Base-by-base conservation (phyloP, 805 yeast genomes). In the Starmerella lactis-condensi region DNA sequence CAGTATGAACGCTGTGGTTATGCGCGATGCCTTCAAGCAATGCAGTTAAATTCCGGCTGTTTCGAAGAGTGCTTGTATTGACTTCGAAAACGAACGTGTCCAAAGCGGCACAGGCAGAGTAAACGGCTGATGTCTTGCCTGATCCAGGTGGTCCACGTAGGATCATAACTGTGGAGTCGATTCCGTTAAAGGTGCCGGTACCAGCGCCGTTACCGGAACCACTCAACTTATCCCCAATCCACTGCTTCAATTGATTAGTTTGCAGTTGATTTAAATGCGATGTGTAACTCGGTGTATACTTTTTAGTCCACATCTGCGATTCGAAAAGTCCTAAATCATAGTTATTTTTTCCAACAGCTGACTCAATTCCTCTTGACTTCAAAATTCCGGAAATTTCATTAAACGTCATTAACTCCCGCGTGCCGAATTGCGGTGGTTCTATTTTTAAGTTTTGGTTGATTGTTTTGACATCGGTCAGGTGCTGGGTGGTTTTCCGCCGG, bases 81-180 rank as follows among this genome's bases (percentile, higher is more conserved):
- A 83, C 60, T 48, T 85, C 96, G 48, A 76, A 74, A 3, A 83
- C 75, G 42, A 72, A 76, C 0, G 83, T 83, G 13, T 60, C 57
- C 7, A 72, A 40, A 27, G 68, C 70, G 7, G 65, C 57, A 47
- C 75, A 69, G 3, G 74, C 64, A 0, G 91, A 67, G 40, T 76
- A 67, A 0, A 85, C 60, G 0, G 82, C 53, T 0, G 81, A 62
- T 1, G 89, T 73, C 48, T 85, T 85, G 2, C 94, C 91, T 8
- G 68, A 60, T 0, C 93, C 92, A 0, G 61, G 47, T 0, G 72
- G 67, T 0, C 98, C 98, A 34, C 62, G 57, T 2, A 53, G 25
- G 1, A 52, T 31, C 26, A 79, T 58, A 33, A 70, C 64, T n/a
- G n/a, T n/a, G n/a, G n/a, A n/a, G n/a, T n/a, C n/a, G n/a, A n/a